Base-by-base conservation (phyloP, 495 filamentous ascomycete species). In the Haplographium delicatum region DNA sequence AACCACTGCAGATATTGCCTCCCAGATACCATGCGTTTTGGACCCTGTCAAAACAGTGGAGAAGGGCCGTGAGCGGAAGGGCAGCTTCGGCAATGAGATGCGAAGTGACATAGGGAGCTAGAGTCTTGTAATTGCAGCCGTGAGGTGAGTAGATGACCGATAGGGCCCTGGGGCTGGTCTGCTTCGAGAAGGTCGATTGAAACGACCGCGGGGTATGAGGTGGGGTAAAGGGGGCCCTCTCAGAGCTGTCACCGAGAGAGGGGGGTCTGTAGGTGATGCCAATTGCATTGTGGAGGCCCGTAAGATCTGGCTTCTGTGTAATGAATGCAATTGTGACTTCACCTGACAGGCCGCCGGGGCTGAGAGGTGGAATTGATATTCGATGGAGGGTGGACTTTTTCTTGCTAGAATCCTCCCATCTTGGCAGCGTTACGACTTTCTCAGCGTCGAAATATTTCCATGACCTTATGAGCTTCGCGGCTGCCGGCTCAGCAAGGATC, bases 221-320 rank as follows among this genome's bases (percentile, higher is more conserved):
- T 39, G 47, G 54, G 5, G 52, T 56, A 18, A 48, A 25, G 18
- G 45, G 43, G 22, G 24, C 26, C n/a, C n/a, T n/a, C n/a, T n/a
- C n/a, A n/a, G n/a, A n/a, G 8, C 13, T 38, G 1, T 48, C 26
- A 48, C 30, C 16, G 23, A 15, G 44, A 11, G 52, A 59, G 9
- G 80, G 81, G 19, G 83, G 72, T 19, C 75, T 72, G 59, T 88
- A 88, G 1, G 83, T 88, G 23, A 88, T 85, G 27, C 81, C 82
- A 38, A 88, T 71, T 4, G 83, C 85, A 8, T 74, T 76, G 57
- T 87, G 83, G 1, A 86, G 55, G 18, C 78, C 75, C 0, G 75
- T 72, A 3, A 85, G 42, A 58, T 88, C 83, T 35, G 70, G 58
- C 59, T 76, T 79, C 28, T 82, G 76, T 2, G 79, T 69, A 24